Evolutionary conservation across 371 early-diverging fungal species (phyloP), one percentile per base, ranked within the genome.

Genomic region (Cokeromyces recurvatus): DNA sequence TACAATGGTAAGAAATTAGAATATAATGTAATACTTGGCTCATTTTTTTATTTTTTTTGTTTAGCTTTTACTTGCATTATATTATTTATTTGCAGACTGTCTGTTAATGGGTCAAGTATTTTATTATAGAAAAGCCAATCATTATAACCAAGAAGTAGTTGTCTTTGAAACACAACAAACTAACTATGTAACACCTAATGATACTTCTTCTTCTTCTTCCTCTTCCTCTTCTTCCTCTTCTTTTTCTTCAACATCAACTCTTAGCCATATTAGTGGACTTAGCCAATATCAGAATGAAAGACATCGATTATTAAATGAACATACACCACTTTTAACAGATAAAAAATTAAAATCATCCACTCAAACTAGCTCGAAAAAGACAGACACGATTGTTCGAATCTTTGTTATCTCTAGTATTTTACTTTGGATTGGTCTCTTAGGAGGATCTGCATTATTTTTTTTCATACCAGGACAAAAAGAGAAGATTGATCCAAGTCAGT

Each of bases 1-100:
- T 23, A 87, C 89, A 2, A 79, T 84, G 69, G 86, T 87, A 65
- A 34, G 20, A 8, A 43, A n/a, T n/a, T n/a, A n/a, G n/a, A n/a
- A n/a, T n/a, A n/a, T n/a, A n/a, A n/a, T n/a, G n/a, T n/a, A n/a
- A 5, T 25, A 6, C 16, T 16, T 38, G 35, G n/a, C 8, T 21
- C 2, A 5, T n/a, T 24, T 34, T 37, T 16, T 32, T 19, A 42
- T n/a, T n/a, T n/a, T n/a, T n/a, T n/a, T n/a, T 44, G 40, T 50
- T 6, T 57, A 73, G 74, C 53, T 72, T 32, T 36, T 72, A 17
- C 54, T 77, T 23, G 78, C 68, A 11, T 25, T 68, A 1, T 81
- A 78, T 48, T 81, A 81, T 46, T 46, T 68, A 0, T 53, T 77
- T 17, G 62, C 74, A 3, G 80, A 77, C 45, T 42, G 68, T 17